Percentiles rank a stretch among this genome's conserved stretches.
phyloP scores from a whole-genome alignment of 768 basidiomycete genomes.

The Kwoniella pini region DNA sequence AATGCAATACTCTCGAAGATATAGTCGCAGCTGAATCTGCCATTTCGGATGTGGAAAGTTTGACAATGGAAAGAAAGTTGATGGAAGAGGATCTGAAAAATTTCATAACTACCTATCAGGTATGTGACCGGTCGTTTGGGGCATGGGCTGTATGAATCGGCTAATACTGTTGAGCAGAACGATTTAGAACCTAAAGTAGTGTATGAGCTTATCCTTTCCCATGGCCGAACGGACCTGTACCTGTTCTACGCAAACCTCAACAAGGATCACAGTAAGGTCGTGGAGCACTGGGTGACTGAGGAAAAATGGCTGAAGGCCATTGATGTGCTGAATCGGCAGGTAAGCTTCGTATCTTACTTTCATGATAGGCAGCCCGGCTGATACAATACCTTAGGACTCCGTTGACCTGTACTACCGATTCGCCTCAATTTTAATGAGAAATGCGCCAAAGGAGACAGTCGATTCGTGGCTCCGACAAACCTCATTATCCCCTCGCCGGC shows the following conservation, averaged over 20 bases:
- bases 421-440: conserved; percentile 79
- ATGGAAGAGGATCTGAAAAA: conserved; percentile 90
- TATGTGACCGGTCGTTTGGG: conserved; percentile 49
- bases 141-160: neutral
- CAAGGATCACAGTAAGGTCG: conserved; percentile 78
- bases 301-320: conserved; percentile 91
- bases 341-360: conserved; percentile 53
- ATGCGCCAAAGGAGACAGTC: conserved; percentile 83
- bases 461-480: conserved; percentile 88
- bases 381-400: conserved; percentile 61
- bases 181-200: conserved; percentile 81
- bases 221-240: conserved; percentile 90
- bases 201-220: conserved; percentile 89
- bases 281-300: conserved; percentile 88
- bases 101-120: conserved; percentile 94
- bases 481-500: conserved; percentile 73
- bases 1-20: conserved; percentile 95
- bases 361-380: neutral
- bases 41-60: conserved; percentile 77
- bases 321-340: conserved; percentile 86
- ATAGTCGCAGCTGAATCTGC: conserved; percentile 75
- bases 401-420: conserved; percentile 91
- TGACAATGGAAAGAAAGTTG: conserved; percentile 73
- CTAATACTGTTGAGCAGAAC: conserved; percentile 59
- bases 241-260: conserved; percentile 81